Conservation (phyloP, 306 rosid genomes). For the Vachellia pachyceras region DNA sequence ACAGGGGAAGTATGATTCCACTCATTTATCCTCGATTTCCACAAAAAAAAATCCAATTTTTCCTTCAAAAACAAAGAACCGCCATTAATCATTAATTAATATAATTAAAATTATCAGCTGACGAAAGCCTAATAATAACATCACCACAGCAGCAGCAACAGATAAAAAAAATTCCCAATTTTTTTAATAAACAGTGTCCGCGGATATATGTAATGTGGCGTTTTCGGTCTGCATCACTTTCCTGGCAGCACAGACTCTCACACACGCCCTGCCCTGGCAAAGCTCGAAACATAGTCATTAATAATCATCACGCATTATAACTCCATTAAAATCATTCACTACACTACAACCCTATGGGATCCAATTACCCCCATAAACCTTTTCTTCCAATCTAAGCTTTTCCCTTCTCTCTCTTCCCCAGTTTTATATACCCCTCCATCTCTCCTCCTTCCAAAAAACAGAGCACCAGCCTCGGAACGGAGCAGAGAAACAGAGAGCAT, state of each 20-base stretch:
- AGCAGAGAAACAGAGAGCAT: conserved; percentile 28
- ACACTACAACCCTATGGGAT: not conserved
- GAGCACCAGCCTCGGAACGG: not conserved
- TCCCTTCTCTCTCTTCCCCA: not conserved
- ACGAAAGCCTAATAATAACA: not conserved
- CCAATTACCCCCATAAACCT: conserved; percentile 34
- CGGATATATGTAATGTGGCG: not conserved
- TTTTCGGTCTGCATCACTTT: conserved; percentile 40
- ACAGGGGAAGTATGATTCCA: not conserved
- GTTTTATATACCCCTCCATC: conserved; percentile 37
- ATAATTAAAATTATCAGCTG: not conserved
- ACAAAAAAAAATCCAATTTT: not conserved
- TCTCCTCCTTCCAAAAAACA: not conserved
- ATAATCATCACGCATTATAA: conserved; percentile 53
- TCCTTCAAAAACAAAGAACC: not conserved
- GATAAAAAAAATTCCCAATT: not conserved
- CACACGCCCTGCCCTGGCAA: conserved; percentile 35
- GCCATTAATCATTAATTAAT: not conserved
- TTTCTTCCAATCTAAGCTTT: conserved; percentile 63
- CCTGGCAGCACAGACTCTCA: conserved; percentile 45
- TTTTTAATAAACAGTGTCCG: not conserved
- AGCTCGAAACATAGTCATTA: conserved; percentile 45
- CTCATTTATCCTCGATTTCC: not conserved
- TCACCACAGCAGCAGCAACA: not conserved
- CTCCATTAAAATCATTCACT: not conserved